Evolutionary conservation across 345 rosid species (phyloP), one percentile per base, ranked within the genome.

Genomic region (Eucalyptus marginata): DNA sequence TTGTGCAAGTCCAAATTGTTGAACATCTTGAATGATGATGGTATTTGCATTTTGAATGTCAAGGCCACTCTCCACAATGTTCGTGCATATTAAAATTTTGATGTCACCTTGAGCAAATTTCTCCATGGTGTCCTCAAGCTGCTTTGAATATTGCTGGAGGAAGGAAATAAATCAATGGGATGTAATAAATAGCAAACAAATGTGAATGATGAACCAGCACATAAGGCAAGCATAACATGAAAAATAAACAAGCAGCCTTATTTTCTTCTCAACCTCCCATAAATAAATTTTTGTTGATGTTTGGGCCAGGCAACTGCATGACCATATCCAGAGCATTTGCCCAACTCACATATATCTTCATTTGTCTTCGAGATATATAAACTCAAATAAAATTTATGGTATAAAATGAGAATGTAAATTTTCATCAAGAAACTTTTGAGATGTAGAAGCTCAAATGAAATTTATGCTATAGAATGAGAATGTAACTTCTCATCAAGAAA

Each of bases 21-120:
- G 99, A 93, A 97, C 98, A 94, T 97, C 99, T 93, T 97, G 99
- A 92, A 97, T 93, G 88, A 97, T 92, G 87, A 97, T 96, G 90
- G 98, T 97, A 91, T 97, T 97, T 90, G 99, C 98, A 87, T 97
- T 97, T 88, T 96, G 99, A 93, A 97, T 97, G 92, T 96, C 98
- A 88, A 97, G 98, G 92, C 98, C 98, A 87, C 99, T 97, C 94
- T 97, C 99, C 71, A 97, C 99, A 88, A 97, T 96, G 90, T 96
- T 97, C 79, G 99, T 96, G 92, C 97, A 96, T 88, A 96, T 91
- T 86, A 97, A 98, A 91, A 97, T 94, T 93, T 94, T 95, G 89
- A 94, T 93, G 84, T 94, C 95, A 86, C 99, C 99, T 90, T 93
- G 93, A 29, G 94, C 94, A 89, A 97, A 97, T 92, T 95, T 95